Evolutionary conservation across 2,329 filamentous ascomycete species (phyloP).

Genomic region (Talaromyces rugulosus): DNA sequence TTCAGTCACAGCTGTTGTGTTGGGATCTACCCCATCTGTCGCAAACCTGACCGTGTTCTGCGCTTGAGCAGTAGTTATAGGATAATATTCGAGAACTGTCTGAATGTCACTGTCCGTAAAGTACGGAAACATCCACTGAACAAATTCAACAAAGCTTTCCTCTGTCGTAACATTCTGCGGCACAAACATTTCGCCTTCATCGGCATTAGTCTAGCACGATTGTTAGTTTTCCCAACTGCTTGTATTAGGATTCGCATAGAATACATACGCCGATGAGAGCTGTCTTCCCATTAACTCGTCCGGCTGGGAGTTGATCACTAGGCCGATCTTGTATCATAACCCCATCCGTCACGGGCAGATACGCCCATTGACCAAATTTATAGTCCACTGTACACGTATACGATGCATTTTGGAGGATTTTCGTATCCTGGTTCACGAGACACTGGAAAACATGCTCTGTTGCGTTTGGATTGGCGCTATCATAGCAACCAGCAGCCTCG

Average conservation of each 20-base stretch:
- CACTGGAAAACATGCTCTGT: slow-evolving; percentile 37
- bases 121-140: slow-evolving; percentile 34
- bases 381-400: slow-evolving; percentile 31
- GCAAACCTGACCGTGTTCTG: slow-evolving; percentile 27
- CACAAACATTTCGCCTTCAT: slow-evolving; percentile 42
- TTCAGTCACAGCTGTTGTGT: slow-evolving; percentile 47
- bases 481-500: slow-evolving; percentile 35
- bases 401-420: slow-evolving; percentile 33
- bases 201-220: slow-evolving; percentile 31
- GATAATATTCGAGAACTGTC: slow-evolving; percentile 37
- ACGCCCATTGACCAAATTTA: slow-evolving; percentile 43
- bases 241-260: neutral
- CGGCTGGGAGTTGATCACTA: slow-evolving; percentile 38
- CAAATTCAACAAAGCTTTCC: slow-evolving; percentile 7
- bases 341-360: slow-evolving; percentile 47
- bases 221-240: slow-evolving; percentile 27
- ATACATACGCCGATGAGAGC: slow-evolving; percentile 30
- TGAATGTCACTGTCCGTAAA: slow-evolving; percentile 40
- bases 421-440: slow-evolving; percentile 28
- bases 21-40: slow-evolving; percentile 28
- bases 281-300: slow-evolving; percentile 37
- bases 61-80: slow-evolving; percentile 24
- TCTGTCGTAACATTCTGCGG: slow-evolving; percentile 16
- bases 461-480: slow-evolving; percentile 18
- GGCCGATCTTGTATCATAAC: slow-evolving; percentile 47